Conservation (phyloP, 768 basidiomycete species). For the Infundibulicybe gibba region DNA sequence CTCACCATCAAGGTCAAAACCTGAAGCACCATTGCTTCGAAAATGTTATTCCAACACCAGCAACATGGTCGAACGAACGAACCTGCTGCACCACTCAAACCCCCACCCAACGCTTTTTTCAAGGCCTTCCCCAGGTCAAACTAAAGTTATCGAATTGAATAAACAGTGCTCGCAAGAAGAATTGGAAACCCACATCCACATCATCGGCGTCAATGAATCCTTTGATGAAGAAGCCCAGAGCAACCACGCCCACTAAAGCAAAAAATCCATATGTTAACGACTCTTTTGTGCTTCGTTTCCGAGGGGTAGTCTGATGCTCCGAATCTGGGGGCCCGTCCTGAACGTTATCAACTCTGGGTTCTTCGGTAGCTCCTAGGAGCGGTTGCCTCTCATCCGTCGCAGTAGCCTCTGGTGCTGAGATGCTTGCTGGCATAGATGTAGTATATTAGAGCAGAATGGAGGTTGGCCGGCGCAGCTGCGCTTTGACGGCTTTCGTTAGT, state of each 20-base stretch:
- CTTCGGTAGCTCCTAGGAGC: too few relatives aligned
- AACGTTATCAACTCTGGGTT: too few relatives aligned
- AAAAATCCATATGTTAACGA: slow-evolving; percentile 28
- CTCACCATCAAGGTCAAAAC: slow-evolving; percentile 81
- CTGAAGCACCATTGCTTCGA: slow-evolving; percentile 89
- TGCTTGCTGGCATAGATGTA: too few relatives aligned
- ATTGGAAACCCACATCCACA: slow-evolving; percentile 47
- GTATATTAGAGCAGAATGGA: too few relatives aligned
- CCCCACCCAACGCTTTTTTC: slow-evolving; percentile 84
- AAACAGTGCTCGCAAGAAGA: background rate
- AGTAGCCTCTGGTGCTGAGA: too few relatives aligned
- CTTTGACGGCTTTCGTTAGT: too few relatives aligned
- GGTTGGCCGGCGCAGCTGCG: too few relatives aligned
- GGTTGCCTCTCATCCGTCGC: too few relatives aligned
- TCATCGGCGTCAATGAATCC: slow-evolving; percentile 69
- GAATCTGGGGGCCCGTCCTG: too few relatives aligned
- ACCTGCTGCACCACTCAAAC: slow-evolving; percentile 86
- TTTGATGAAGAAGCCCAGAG: slow-evolving; percentile 57
- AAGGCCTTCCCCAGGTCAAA: slow-evolving; percentile 80
- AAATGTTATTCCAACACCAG: slow-evolving; percentile 1
- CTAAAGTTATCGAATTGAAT: slow-evolving; percentile 28
- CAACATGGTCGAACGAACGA: background rate
- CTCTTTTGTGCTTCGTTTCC: slow-evolving; percentile 14
- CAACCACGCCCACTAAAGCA: slow-evolving; percentile 28
- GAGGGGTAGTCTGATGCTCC: too few relatives aligned